These are phyloP conservation scores for Rhodotorula sp. DNA, from an alignment of 1,284 basidiomycete genomes.

Conservation along the genomic window DNA sequence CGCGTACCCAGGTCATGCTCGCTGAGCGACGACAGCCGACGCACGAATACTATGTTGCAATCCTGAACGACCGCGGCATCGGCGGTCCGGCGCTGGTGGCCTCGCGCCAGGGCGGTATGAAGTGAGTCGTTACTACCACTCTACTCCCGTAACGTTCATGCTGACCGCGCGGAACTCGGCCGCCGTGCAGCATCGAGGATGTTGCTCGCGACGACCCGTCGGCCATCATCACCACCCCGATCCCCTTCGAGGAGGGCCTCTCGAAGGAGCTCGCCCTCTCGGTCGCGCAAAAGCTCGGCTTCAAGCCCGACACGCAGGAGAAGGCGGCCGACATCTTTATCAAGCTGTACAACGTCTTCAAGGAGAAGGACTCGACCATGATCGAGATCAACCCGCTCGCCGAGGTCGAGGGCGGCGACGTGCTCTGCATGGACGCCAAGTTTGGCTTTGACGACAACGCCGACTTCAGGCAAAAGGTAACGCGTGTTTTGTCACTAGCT, in stretches of 20 bases:
- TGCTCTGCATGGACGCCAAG: constrained; percentile 99
- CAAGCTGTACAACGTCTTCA: constrained; percentile 95
- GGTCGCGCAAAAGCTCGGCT: constrained; percentile 87
- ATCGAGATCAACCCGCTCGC: constrained; percentile 99
- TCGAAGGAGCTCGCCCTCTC: constrained; percentile 63
- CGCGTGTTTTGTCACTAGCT: not conserved
- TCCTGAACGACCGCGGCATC: constrained; percentile 89
- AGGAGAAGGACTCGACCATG: constrained; percentile 98
- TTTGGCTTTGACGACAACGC: constrained; percentile 99
- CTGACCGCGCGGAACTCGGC: constrained; percentile 54
- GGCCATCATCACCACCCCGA: constrained; percentile 94
- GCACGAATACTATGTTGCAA: constrained; percentile 98
- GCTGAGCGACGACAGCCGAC: constrained; percentile 89
- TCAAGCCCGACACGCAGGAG: constrained; percentile 71
- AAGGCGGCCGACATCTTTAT: constrained; percentile 89
- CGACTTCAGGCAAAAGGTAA: constrained; percentile 81
- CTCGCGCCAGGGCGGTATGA: constrained; percentile 68
- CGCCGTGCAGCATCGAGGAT: constrained; percentile 72
- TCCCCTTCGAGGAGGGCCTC: constrained; percentile 83
- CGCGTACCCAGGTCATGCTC: constrained; percentile 76
- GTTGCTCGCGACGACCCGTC: constrained; percentile 95
- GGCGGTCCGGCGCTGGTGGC: constrained; percentile 91
- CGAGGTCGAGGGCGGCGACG: constrained; percentile 87
- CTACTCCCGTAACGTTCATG: rapidly evolving
- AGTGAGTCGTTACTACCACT: constrained; percentile 20